These are phyloP conservation scores for Chalciporus piperatus DNA, from an alignment of 768 basidiomycete genomes.

Conservation along the genomic window DNA sequence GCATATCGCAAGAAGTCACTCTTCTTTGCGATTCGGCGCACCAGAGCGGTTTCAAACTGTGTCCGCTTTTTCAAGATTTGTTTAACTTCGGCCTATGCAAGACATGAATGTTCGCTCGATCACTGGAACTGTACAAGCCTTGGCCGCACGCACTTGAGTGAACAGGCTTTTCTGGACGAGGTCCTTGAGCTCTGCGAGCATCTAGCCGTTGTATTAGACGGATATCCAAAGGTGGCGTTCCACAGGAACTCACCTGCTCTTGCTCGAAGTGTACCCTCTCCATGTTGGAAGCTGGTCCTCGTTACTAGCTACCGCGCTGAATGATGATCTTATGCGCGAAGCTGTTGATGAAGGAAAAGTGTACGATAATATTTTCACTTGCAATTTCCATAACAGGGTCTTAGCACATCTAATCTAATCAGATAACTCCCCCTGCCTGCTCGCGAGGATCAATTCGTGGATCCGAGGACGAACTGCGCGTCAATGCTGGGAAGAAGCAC, in stretches of 20 bases:
- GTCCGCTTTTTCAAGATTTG: constrained; percentile 85
- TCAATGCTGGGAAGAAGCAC: neutral
- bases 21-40: constrained; percentile 82
- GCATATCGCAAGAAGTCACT: constrained; percentile 87
- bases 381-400: neutral
- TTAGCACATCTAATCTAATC: constrained; percentile 20
- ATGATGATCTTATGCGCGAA: neutral
- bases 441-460: too few species aligned
- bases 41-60: constrained; percentile 76
- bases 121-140: neutral
- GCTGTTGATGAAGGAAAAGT: neutral
- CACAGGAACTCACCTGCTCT: constrained; percentile 62
- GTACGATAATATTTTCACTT: neutral
- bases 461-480: neutral
- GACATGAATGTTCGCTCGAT: constrained; percentile 3
- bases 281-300: constrained; percentile 46
- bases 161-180: constrained; percentile 83
- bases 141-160: constrained; percentile 54
- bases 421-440: neutral
- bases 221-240: neutral
- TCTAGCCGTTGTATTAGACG: constrained; percentile 40
- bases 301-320: neutral
- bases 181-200: constrained; percentile 95
- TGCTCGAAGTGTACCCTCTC: constrained; percentile 93
- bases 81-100: constrained; percentile 67